Evolutionary conservation across 768 basidiomycete genomes (phyloP), one percentile per base, ranked within the genome.

Genomic region (Galerina marginata): DNA sequence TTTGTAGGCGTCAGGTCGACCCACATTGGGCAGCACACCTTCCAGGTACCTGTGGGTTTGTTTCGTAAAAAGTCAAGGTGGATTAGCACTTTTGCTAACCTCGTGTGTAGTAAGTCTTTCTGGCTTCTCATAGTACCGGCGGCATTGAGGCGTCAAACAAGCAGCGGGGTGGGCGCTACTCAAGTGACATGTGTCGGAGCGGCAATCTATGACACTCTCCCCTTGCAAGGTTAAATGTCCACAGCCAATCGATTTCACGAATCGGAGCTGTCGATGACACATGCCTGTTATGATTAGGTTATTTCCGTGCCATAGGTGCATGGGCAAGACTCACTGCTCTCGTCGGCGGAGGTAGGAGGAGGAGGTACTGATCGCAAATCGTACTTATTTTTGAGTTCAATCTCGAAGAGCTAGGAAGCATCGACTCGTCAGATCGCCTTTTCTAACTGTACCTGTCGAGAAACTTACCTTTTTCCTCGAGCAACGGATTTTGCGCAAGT

Each of bases 211-310:
- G 56, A 72, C 69, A 59, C 69, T 75, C 38, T 81, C 76, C 12
- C 74, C 69, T 40, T 68, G 73, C 67, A 81, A 84, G 12, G 77
- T 76, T 66, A 81, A 74, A 71, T 90, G 88, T n/a, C 77, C 77
- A 75, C 90, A 91, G n/a, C 42, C 71, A 36, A 67, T 70, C 64
- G 78, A 82, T 67, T 76, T 80, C 58, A 70, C 73, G 72, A 89
- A 83, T 64, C 74, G 78, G 67, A 90, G 82, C 53, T 75, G 77
- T 63, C 87, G 82, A 72, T 86, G 83, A 77, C 89, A 91, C 89
- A 91, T 91, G 65, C 63, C 67, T 68, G 60, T 58, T 62, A 64
- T 60, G 60, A 68, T 60, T 63, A 62, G 50, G 66, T 66, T 66
- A 67, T 61, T 64, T 62, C 59, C 61, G 58, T 61, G 66, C 59